phyloP scores from a whole-genome alignment of 2,329 filamentous ascomycete species.

The Rhynchosporium graminicola region DNA sequence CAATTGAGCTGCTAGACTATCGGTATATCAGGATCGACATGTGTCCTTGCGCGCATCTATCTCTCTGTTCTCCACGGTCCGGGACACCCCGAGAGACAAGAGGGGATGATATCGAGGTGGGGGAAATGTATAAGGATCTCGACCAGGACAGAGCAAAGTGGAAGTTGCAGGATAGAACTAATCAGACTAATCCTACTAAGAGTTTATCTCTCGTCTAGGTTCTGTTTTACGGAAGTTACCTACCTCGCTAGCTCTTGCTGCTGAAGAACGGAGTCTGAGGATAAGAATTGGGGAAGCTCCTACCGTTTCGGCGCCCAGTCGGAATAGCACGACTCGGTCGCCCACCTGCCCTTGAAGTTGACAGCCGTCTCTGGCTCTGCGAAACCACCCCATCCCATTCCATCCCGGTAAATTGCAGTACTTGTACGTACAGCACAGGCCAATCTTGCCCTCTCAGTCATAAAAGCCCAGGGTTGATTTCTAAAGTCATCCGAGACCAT shows the following conservation, averaged over 20 bases:
- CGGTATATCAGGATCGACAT: background rate
- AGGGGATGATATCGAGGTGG: constrained; percentile 1
- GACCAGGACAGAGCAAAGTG: too few relatives aligned
- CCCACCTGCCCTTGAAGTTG: background rate
- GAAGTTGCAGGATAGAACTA: too few relatives aligned
- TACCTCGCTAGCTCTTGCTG: background rate
- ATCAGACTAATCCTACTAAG: background rate
- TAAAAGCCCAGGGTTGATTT: too few relatives aligned
- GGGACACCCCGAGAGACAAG: background rate
- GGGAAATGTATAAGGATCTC: background rate
- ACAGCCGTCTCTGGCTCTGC: background rate
- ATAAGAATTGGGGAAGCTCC: background rate
- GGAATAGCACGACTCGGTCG: constrained; percentile 3
- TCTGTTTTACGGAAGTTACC: background rate
- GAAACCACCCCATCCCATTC: background rate
- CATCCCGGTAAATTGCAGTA: too few relatives aligned
- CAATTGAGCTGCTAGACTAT: background rate
- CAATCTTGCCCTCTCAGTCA: too few relatives aligned
- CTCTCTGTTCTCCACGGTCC: background rate
- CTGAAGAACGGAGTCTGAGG: background rate
- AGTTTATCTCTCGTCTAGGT: background rate
- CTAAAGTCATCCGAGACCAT: too few relatives aligned
- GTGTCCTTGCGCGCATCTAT: constrained; percentile 5
- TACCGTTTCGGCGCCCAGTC: constrained; percentile 1
- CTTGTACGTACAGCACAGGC: too few relatives aligned